Evolutionary conservation across 192 early-diverging fungal species (phyloP).

Genomic region (Ramicandelaber brevisporus): DNA sequence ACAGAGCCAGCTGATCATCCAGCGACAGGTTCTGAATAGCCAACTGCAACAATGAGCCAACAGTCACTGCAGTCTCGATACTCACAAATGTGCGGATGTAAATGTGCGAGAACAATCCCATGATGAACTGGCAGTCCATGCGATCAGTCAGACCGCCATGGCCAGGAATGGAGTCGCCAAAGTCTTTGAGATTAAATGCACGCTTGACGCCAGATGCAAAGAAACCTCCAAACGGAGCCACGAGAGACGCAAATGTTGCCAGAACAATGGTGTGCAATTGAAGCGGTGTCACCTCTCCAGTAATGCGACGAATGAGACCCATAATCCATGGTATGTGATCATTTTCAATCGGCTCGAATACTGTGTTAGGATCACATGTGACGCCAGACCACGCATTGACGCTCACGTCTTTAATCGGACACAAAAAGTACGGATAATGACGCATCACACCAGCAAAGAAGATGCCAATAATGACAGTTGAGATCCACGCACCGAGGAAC

Average conservation of each 20-base stretch:
- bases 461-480: constrained; percentile 73
- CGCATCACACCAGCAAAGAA: constrained; percentile 22
- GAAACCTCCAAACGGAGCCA: constrained; percentile 95
- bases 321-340: too few species aligned
- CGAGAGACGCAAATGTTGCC: constrained; percentile 75
- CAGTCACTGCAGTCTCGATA: too few species aligned
- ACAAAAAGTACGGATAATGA: constrained; percentile 35
- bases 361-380: constrained; percentile 28
- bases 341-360: constrained; percentile 36
- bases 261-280: constrained; percentile 74
- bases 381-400: constrained; percentile 18
- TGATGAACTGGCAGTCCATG: constrained; percentile 96
- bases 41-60: too few species aligned
- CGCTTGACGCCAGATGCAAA: constrained; percentile 92
- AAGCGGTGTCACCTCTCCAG: too few species aligned
- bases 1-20: too few species aligned
- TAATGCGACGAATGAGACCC: too few species aligned
- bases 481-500: constrained; percentile 68
- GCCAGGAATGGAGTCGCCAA: constrained; percentile 86
- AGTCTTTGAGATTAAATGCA: constrained; percentile 95
- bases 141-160: constrained; percentile 94
- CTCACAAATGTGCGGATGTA: constrained; percentile 78
- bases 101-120: constrained; percentile 78
- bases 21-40: too few species aligned
- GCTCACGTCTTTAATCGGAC: constrained; percentile 28